Evolutionary conservation across 192 early-diverging fungal genomes (phyloP).

Genomic region (Umbelopsis sp.): DNA sequence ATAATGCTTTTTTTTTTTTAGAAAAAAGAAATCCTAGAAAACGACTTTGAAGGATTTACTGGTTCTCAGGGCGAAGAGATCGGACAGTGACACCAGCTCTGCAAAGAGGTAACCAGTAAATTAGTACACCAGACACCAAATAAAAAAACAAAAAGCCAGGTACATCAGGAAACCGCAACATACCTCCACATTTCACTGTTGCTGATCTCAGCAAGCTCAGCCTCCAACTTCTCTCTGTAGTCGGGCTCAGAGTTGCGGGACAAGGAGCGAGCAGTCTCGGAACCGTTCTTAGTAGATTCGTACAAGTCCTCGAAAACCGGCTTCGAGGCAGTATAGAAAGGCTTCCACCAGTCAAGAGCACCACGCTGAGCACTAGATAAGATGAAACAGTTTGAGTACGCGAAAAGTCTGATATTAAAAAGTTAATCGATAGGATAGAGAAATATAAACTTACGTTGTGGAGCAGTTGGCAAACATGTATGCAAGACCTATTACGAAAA

Average conservation of each 20-base stretch:
- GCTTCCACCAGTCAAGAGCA: conserved; percentile 95
- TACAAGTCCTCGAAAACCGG: conserved; percentile 94
- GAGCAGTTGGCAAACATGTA: conserved; percentile 99
- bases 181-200: conserved; percentile 88
- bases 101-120: background rate
- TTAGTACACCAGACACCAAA: background rate
- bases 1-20: background rate
- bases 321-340: conserved; percentile 90
- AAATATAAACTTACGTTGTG: conserved; percentile 57
- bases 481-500: conserved; percentile 17
- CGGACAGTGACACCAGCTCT: conserved; percentile 84
- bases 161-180: background rate
- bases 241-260: conserved; percentile 87
- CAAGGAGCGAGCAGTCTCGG: conserved; percentile 83
- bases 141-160: background rate
- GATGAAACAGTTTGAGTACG: background rate
- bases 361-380: conserved; percentile 74
- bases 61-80: conserved; percentile 87
- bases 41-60: conserved; percentile 29
- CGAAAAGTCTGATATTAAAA: background rate
- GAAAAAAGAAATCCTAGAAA: background rate
- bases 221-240: conserved; percentile 92
- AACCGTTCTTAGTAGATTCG: conserved; percentile 81
- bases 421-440: background rate
- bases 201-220: conserved; percentile 87